phyloP scores from a whole-genome alignment of 164 flowering plant genomes.

The Kalanchoe fedtschenkoi region DNA sequence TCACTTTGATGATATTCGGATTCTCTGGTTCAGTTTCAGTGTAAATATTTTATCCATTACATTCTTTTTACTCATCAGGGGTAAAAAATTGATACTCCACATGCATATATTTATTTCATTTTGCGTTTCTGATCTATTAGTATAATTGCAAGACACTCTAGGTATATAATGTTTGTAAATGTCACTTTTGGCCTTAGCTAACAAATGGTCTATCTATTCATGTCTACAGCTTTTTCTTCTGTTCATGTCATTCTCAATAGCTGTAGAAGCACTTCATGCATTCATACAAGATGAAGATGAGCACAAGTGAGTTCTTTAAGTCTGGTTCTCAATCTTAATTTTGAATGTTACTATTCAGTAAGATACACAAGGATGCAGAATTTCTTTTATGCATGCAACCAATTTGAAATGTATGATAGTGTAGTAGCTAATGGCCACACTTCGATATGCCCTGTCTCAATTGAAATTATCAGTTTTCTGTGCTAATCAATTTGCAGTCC shows the following conservation, averaged over 20 bases:
- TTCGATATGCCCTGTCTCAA: neutral
- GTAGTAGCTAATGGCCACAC: neutral
- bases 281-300: slow-evolving; percentile 97
- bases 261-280: slow-evolving; percentile 98
- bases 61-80: neutral
- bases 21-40: neutral
- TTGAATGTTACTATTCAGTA: neutral
- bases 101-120: neutral
- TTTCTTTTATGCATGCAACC: neutral
- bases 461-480: neutral
- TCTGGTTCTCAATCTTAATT: neutral
- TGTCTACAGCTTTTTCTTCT: slow-evolving; percentile 99
- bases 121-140: neutral
- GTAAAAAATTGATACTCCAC: neutral
- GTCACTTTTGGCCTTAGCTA: slow-evolving; percentile 16
- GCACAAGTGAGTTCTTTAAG: slow-evolving; percentile 71
- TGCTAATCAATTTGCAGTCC: neutral
- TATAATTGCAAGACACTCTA: neutral
- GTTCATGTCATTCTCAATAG: slow-evolving; percentile 93
- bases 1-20: neutral
- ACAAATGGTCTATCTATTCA: slow-evolving; percentile 25
- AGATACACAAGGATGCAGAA: neutral
- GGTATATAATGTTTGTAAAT: neutral
- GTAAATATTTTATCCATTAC: neutral
- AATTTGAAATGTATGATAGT: neutral